Evolutionary conservation across 768 basidiomycete genomes (phyloP).

Genomic region (Russula brevipes): DNA sequence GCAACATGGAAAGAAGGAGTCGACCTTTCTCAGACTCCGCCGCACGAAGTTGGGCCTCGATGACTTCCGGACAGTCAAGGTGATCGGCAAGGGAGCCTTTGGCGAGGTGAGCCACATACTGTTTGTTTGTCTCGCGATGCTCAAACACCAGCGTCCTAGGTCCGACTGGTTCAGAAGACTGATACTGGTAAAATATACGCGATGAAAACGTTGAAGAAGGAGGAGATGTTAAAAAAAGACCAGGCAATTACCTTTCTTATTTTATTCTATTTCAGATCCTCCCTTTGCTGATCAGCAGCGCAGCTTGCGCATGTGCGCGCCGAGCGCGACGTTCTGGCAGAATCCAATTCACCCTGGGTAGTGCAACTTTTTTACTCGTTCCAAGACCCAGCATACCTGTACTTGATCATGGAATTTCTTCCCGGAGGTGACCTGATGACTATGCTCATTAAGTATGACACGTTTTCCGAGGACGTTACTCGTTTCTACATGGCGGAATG

Average conservation of each 20-base stretch:
- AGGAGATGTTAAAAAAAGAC: slow-evolving; percentile 99
- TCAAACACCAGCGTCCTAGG: slow-evolving; percentile 38
- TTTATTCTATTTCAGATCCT: not conserved
- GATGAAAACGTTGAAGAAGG: slow-evolving; percentile 96
- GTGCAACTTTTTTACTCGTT: slow-evolving; percentile 98
- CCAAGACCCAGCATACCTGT: slow-evolving; percentile 87
- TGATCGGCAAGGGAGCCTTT: slow-evolving; percentile 98
- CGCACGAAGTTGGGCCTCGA: slow-evolving; percentile 87
- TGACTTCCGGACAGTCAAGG: slow-evolving; percentile 95
- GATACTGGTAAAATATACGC: slow-evolving; percentile 99
- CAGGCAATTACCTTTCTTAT: slow-evolving; percentile 53
- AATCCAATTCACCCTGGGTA: slow-evolving; percentile 93
- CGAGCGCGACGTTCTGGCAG: slow-evolving; percentile 93
- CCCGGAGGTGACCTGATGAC: slow-evolving; percentile 99
- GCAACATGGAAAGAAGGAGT: slow-evolving; percentile 83
- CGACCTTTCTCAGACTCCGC: slow-evolving; percentile 78
- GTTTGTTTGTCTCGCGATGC: not conserved
- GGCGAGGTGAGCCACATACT: slow-evolving; percentile 65
- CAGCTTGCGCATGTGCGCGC: slow-evolving; percentile 97
- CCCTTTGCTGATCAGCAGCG: not conserved
- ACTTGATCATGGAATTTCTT: slow-evolving; percentile 98
- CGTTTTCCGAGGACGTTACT: slow-evolving; percentile 96
- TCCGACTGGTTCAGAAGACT: slow-evolving; percentile 90
- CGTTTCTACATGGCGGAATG: slow-evolving; percentile 99
- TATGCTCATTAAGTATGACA: slow-evolving; percentile 99